These are phyloP conservation scores for Amanita exitialis DNA, from an alignment of 768 basidiomycete species.

Conservation along the genomic window DNA sequence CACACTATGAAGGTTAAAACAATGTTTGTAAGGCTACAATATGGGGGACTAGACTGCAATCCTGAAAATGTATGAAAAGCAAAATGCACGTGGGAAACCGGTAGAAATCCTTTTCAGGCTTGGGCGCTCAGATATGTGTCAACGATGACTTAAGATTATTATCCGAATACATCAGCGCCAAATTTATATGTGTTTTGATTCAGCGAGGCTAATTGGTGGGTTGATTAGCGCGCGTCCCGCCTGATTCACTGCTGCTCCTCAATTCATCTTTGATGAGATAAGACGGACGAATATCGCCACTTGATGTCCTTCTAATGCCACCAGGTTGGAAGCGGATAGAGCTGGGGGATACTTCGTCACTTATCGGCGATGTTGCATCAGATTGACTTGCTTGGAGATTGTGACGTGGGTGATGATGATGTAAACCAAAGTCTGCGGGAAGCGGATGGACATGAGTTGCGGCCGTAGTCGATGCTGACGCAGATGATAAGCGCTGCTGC, in stretches of 20 bases:
- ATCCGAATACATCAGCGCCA: too few species aligned
- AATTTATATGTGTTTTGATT: too few species aligned
- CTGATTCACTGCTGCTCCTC: background rate
- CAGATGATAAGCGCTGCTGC: constrained; percentile 5
- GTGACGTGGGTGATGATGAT: background rate
- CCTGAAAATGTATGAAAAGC: background rate
- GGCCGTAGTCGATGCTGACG: constrained; percentile 22
- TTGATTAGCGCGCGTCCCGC: too few species aligned
- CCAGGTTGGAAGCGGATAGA: background rate
- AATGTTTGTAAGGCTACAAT: background rate
- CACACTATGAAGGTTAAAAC: background rate
- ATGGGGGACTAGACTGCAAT: background rate
- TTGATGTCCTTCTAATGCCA: constrained; percentile 1
- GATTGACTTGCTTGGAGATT: background rate
- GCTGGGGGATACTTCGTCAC: background rate
- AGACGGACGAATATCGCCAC: background rate
- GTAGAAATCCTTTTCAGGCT: too few species aligned
- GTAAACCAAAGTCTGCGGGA: constrained; percentile 26
- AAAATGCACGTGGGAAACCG: background rate
- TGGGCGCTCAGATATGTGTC: too few species aligned
- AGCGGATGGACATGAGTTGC: constrained; percentile 38
- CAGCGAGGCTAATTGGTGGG: too few species aligned
- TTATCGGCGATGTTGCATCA: background rate
- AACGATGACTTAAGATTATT: too few species aligned
- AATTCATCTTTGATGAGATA: background rate